Percentiles rank a stretch among this genome's conserved stretches.
Evolutionary conservation across 148 eudicot genomes (phyloP).

Genomic region (Fagopyrum tataricum): DNA sequence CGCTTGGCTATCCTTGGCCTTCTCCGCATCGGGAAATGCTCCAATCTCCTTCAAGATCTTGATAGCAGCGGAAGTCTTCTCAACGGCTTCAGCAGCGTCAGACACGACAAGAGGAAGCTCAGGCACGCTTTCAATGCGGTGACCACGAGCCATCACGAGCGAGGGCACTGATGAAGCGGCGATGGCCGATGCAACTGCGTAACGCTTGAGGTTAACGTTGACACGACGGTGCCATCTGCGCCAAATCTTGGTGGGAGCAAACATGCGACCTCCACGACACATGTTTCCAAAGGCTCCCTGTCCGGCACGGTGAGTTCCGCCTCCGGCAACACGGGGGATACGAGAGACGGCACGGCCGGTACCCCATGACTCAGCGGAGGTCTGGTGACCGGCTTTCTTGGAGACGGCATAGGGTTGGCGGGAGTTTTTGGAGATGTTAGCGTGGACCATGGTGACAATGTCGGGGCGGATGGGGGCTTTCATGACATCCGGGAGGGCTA

Average conservation of each 20-base stretch:
- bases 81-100: constrained; percentile 43
- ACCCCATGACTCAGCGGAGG: constrained; percentile 91
- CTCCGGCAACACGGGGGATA: constrained; percentile 85
- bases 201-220: constrained; percentile 28
- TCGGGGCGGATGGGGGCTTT: constrained; percentile 68
- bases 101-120: constrained; percentile 10
- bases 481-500: constrained; percentile 58
- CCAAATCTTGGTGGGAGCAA: constrained; percentile 76
- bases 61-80: constrained; percentile 55
- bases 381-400: constrained; percentile 68
- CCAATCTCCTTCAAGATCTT: constrained; percentile 55
- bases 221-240: constrained; percentile 52
- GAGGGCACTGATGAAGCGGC: constrained; percentile 26
- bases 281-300: constrained; percentile 83
- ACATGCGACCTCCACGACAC: constrained; percentile 89
- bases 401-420: constrained; percentile 90
- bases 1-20: constrained; percentile 57
- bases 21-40: constrained; percentile 57
- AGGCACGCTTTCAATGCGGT: constrained; percentile 19
- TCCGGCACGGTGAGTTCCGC: constrained; percentile 85
- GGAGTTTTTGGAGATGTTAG: constrained; percentile 55
- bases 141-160: constrained; percentile 35
- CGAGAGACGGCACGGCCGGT: constrained; percentile 87
- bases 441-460: constrained; percentile 55
- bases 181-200: constrained; percentile 34